phyloP scores from a whole-genome alignment of 2,329 filamentous ascomycete species.

The Rutstroemia sp. region DNA sequence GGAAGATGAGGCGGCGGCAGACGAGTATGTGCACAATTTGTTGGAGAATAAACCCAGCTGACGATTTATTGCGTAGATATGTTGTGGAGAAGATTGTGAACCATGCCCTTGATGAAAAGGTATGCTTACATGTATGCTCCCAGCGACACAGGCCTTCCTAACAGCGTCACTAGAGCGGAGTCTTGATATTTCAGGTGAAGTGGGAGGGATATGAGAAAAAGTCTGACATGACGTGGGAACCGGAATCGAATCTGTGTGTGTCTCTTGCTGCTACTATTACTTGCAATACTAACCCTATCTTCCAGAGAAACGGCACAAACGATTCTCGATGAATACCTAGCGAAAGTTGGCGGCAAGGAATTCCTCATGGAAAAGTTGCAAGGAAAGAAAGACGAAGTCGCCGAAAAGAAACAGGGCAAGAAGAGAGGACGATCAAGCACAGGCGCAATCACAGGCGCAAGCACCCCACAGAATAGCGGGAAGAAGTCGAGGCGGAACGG shows the following conservation, averaged over 20 bases:
- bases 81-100: constrained; percentile 67
- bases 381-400: constrained; percentile 26
- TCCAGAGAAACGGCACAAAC: constrained; percentile 49
- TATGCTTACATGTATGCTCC: constrained; percentile 28
- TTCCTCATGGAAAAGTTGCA: constrained; percentile 41
- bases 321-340: constrained; percentile 58
- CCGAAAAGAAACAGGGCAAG: constrained; percentile 30
- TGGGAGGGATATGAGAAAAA: constrained; percentile 73
- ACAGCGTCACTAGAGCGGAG: constrained; percentile 29
- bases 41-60: constrained; percentile 12
- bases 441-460: constrained; percentile 32
- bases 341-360: constrained; percentile 55
- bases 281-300: constrained; percentile 5
- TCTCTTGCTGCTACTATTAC: not conserved
- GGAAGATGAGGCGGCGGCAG: constrained; percentile 33
- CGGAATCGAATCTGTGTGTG: constrained; percentile 60
- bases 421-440: constrained; percentile 48
- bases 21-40: constrained; percentile 33
- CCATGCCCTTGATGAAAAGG: constrained; percentile 54
- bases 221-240: constrained; percentile 70
- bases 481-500: constrained; percentile 27
- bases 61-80: constrained; percentile 41
- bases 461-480: constrained; percentile 15
- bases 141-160: not conserved
- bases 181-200: constrained; percentile 62